These are phyloP conservation scores for Vigna radiata DNA, from an alignment of 306 rosid genomes.

Conservation along the genomic window DNA sequence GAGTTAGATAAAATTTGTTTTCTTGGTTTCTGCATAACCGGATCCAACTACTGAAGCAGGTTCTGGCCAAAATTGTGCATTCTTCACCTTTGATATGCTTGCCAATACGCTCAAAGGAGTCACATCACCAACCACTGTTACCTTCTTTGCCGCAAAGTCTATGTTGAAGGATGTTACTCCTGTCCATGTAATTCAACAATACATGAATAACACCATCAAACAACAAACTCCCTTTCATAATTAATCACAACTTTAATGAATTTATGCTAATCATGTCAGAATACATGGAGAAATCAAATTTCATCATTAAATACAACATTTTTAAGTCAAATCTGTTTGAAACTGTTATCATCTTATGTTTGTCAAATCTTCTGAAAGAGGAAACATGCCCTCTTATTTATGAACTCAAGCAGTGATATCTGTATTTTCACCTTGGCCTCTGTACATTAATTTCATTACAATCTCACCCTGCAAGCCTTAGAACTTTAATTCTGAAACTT, in stretches of 20 bases:
- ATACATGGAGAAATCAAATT: neutral
- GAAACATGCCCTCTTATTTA: neutral
- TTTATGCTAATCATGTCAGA: neutral
- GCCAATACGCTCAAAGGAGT: conserved; percentile 82
- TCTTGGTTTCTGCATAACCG: conserved; percentile 46
- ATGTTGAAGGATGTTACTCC: conserved; percentile 88
- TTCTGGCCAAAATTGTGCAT: conserved; percentile 76
- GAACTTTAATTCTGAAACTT: neutral
- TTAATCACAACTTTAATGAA: neutral
- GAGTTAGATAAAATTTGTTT: conserved; percentile 26
- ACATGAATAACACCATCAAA: neutral
- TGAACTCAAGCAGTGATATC: neutral
- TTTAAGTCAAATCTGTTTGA: neutral
- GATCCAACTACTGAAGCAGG: conserved; percentile 40
- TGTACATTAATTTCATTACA: neutral
- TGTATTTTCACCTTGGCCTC: neutral
- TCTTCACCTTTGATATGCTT: conserved; percentile 90
- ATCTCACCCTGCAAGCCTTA: neutral
- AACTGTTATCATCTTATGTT: neutral
- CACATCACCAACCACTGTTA: conserved; percentile 85
- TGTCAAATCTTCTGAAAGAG: neutral
- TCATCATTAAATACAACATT: neutral
- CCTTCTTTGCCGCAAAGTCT: conserved; percentile 88
- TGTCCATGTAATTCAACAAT: conserved; percentile 41
- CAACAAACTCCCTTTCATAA: neutral